Base-by-base conservation (phyloP, 805 yeast species). In the Candida boidinii region DNA sequence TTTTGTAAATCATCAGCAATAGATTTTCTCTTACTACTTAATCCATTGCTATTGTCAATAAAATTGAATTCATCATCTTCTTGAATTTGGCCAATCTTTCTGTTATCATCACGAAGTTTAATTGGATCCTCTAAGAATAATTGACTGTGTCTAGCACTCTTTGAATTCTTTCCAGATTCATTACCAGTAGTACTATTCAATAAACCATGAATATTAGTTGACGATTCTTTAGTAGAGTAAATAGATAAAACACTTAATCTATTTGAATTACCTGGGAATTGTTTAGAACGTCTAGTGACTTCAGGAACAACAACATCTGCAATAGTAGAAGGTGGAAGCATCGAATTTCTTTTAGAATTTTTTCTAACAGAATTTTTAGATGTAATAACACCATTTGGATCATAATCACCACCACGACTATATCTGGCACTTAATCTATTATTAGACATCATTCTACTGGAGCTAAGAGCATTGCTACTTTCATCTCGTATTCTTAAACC, bases 201-300 rank as follows among this genome's bases (percentile, higher is more conserved):
- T 26, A 62, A 60, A 14, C 63, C 58, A 14, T 69, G 70, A 46
- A 79, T 61, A 47, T 80, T 78, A 25, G 68, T 70, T 42, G 70
- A 78, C 1, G 85, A 76, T 29, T 68, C 73, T 39, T 70, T 75
- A 3, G 87, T 74, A 1, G 88, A 79, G 45, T 78, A 77, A 54
- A 79, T 60, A 1, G 87, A 78, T 26, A 81, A 53, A n/a, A 81
- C 81, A 21, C 85, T 76, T 34, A 79, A 60, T 48, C 92, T 68
- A 54, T 76, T 81, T 48, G 74, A 74, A 6, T 76, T 70, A 35
- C 67, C 66, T 23, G 79, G 67, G 49, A 76, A 77, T 35, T 72
- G 64, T 46, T 72, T 68, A 2, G 85, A 78, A 44, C 72, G 71
- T 53, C 87, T 72, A 0, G 87, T 72, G 23, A 80, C 84, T 39